phyloP scores from a whole-genome alignment of 345 rosid species.

The Turritis glabra region DNA sequence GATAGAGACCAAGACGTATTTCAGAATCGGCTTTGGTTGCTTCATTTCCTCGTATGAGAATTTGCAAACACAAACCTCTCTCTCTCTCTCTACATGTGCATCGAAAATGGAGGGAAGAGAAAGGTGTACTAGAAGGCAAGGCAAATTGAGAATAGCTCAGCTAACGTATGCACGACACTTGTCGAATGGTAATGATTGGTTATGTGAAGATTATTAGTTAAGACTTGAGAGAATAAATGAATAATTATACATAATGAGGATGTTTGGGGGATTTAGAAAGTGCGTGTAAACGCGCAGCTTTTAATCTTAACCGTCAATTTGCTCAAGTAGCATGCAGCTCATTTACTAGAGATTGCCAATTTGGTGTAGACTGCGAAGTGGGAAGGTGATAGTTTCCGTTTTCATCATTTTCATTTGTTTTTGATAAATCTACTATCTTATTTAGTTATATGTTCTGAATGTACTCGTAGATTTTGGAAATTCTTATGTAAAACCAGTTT shows the following conservation, averaged over 20 bases:
- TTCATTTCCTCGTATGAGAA: slow-evolving; percentile 19
- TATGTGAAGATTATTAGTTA: background rate
- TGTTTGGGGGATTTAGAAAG: background rate
- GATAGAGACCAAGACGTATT: slow-evolving; percentile 43
- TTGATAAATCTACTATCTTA: too few relatives aligned
- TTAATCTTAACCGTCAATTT: background rate
- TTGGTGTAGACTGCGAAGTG: background rate
- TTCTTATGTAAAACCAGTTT: too few relatives aligned
- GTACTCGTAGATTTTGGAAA: too few relatives aligned
- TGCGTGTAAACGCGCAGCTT: background rate
- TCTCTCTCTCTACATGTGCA: background rate
- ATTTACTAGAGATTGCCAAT: background rate
- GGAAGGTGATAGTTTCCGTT: too few relatives aligned
- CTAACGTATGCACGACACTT: background rate
- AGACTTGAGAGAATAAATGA: background rate
- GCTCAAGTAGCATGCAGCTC: background rate
- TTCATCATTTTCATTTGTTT: too few relatives aligned
- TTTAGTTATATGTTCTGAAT: too few relatives aligned
- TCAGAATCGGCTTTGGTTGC: slow-evolving; percentile 29
- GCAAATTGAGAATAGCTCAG: background rate
- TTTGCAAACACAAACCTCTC: background rate
- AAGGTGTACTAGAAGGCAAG: slow-evolving; percentile 16
- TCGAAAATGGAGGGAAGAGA: background rate
- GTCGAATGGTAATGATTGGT: background rate
- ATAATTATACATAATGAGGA: background rate